These are phyloP conservation scores for Rutstroemia sydowiana DNA, from an alignment of 2,329 filamentous ascomycete genomes.

Conservation along the genomic window DNA sequence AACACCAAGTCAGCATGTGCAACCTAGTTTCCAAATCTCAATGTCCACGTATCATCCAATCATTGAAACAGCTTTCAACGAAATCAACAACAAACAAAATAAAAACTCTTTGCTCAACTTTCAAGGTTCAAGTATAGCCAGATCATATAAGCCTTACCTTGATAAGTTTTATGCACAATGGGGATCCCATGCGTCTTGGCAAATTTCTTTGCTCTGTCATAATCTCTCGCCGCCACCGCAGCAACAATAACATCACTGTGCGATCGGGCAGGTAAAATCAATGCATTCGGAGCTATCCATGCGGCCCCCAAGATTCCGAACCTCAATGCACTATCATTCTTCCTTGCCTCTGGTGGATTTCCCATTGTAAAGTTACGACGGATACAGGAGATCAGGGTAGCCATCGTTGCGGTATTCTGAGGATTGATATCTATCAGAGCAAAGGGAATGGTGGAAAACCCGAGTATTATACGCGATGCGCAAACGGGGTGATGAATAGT, in stretches of 20 bases:
- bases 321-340: slow-evolving; percentile 22
- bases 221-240: slow-evolving; percentile 45
- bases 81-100: not conserved
- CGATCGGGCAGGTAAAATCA: slow-evolving; percentile 42
- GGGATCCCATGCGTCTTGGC: slow-evolving; percentile 46
- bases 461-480: too few species aligned
- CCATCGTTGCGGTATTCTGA: too few species aligned
- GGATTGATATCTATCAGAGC: too few species aligned
- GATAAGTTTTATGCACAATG: slow-evolving; percentile 41
- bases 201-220: slow-evolving; percentile 38
- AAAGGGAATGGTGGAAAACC: too few species aligned
- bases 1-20: too few species aligned
- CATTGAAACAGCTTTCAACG: not conserved
- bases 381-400: too few species aligned
- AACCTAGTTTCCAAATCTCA: too few species aligned
- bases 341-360: not conserved
- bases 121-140: too few species aligned
- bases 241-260: slow-evolving; percentile 47
- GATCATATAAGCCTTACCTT: slow-evolving; percentile 39
- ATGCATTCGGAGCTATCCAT: slow-evolving; percentile 32
- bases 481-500: too few species aligned
- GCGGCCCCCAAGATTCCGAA: slow-evolving; percentile 33
- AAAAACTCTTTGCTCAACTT: not conserved
- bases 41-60: too few species aligned
- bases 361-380: not conserved